Conservation (phyloP, 495 filamentous ascomycete genomes). For the Aspergillus hancockii region DNA sequence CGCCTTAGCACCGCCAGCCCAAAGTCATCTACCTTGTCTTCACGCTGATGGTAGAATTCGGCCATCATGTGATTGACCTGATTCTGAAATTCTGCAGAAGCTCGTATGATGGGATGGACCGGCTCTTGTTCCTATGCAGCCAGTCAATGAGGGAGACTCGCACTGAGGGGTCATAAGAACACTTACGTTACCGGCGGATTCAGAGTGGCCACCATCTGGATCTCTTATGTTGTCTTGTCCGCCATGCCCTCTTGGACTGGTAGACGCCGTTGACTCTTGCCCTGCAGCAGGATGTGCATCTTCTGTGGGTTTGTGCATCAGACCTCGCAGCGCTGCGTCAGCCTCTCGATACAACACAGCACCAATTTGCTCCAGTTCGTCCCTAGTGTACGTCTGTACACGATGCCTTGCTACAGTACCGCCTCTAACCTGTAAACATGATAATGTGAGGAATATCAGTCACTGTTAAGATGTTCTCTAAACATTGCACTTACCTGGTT, state of each 20-base stretch:
- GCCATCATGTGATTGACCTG: background rate
- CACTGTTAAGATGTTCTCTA: background rate
- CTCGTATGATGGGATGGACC: background rate
- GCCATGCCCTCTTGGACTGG: background rate
- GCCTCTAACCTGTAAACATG: background rate
- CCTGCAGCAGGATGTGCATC: background rate
- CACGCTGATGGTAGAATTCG: background rate
- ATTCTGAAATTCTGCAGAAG: background rate
- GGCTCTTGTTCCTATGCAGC: background rate
- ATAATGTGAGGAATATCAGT: background rate
- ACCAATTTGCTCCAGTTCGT: background rate
- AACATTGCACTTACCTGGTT: background rate
- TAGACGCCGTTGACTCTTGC: background rate
- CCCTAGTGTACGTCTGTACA: background rate
- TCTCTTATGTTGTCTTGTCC: background rate
- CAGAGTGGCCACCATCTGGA: constrained; percentile 1
- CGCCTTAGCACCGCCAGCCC: constrained; percentile 1
- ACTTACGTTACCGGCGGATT: background rate
- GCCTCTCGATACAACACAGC: background rate
- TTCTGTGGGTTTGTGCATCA: background rate
- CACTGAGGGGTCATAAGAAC: background rate
- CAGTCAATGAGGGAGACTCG: background rate
- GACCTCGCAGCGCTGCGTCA: background rate
- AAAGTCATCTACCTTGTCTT: constrained; percentile 4
- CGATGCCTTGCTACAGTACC: background rate